Base-by-base conservation (phyloP, 768 basidiomycete species). In the Mycena maculata region DNA sequence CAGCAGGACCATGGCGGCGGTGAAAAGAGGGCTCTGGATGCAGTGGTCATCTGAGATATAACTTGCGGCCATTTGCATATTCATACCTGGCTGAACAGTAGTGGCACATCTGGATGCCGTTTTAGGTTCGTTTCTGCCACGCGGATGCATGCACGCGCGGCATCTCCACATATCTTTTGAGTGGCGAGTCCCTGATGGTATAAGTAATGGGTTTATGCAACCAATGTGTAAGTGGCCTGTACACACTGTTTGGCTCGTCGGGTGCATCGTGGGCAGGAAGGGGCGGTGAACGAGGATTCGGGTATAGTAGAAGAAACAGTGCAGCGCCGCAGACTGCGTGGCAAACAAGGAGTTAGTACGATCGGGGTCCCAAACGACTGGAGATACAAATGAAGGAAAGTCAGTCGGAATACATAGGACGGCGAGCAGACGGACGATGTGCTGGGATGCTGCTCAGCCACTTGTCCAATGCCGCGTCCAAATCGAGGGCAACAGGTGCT, bases 81-180 rank as follows among this genome's bases (percentile, higher is more conserved):
- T 27, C 57, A 25, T 27, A 65, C 68, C 27, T 59, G 62, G 20
- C 63, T 54, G 55, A 59, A 60, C 25, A 59, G 3, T 18, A 70
- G 28, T 1, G 65, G 69, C n/a, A 22, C 23, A 13, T 31, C 50
- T 0, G 65, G 59, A 18, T 76, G 73, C 36, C 50, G 72, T 31
- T 80, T 79, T 20, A 22, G 49, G 36, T 81, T 79, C 15, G 79
- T 76, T 61, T 89, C 87, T 48, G 87, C 74, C 33, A 91, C 80
- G 52, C 87, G 87, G 22, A 82, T 82, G 50, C 83, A 86, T 0
- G 88, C 87, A 11, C 89, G 80, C 0, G 90, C 87, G 5, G 90
- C 83, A 30, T 88, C 90, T 36, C 85, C 84, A 75, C 89, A 90
- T 60, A 90, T 90, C 0, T 88, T 86, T 9, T 90, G 81, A 0